These are phyloP conservation scores for Lachancea lanzarotensis DNA, from an alignment of 805 yeast species.

Conservation along the genomic window DNA sequence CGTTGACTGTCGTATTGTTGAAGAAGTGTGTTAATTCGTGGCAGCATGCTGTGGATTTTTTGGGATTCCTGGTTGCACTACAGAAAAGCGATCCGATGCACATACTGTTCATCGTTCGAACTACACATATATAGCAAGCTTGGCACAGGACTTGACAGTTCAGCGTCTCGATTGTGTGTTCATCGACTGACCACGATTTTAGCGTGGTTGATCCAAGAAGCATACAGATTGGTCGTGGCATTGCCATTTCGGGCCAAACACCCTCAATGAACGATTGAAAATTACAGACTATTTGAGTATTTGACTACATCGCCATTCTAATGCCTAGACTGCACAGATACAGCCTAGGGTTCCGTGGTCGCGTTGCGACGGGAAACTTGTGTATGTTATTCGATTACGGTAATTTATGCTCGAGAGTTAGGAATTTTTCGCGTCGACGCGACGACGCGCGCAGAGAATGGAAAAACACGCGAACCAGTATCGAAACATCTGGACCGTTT, in stretches of 20 bases:
- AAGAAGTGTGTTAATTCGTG: conserved; percentile 7
- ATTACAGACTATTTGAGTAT: neutral
- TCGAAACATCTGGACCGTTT: neutral
- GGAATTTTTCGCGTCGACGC: conserved; percentile 1
- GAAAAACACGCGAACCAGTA: neutral
- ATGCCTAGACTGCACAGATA: no score
- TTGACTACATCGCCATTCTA: neutral
- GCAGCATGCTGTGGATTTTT: neutral
- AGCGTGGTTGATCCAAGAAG: neutral
- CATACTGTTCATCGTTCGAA: neutral
- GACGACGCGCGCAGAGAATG: neutral
- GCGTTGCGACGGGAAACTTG: neutral
- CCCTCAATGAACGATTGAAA: neutral
- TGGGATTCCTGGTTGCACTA: neutral
- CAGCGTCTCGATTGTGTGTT: neutral
- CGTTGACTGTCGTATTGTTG: conserved; percentile 4
- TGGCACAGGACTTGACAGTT: neutral
- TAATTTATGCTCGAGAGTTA: neutral
- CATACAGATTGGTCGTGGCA: conserved; percentile 1
- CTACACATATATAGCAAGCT: neutral
- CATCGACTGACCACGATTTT: neutral
- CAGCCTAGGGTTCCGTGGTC: neutral
- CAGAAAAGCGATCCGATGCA: neutral
- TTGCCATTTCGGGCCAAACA: conserved; percentile 4
- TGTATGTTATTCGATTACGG: conserved; percentile 1